Evolutionary conservation across 2,329 filamentous ascomycete species (phyloP).

Genomic region (Paecilomyces fulvus): DNA sequence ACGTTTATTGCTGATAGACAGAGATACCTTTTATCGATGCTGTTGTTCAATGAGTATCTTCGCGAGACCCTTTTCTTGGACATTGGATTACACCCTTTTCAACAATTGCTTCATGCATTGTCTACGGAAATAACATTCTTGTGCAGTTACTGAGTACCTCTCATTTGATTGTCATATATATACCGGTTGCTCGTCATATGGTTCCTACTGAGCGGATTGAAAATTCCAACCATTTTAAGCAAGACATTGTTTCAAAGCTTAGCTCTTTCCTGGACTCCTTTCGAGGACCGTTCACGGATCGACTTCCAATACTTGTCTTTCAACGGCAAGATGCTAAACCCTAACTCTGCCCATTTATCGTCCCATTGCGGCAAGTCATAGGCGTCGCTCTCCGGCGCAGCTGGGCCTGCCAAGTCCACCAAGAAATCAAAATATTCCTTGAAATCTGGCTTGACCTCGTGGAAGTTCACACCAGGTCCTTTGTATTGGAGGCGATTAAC

Average conservation of each 20-base stretch:
- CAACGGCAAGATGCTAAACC: neutral
- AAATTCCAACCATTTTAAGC: neutral
- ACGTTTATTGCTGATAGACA: neutral
- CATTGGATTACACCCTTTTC: neutral
- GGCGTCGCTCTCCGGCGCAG: constrained; percentile 26
- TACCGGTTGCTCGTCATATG: neutral
- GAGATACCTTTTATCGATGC: neutral
- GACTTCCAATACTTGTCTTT: neutral
- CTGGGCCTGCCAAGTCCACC: constrained; percentile 30
- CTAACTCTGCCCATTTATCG: constrained; percentile 20
- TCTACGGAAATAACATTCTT: neutral
- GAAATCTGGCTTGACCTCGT: constrained; percentile 25
- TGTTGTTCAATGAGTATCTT: neutral
- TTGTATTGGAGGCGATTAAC: constrained; percentile 12
- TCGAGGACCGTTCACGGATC: neutral
- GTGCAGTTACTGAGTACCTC: neutral
- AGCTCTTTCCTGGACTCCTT: neutral
- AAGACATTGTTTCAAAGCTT: constrained; percentile 6
- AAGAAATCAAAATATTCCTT: constrained; percentile 33
- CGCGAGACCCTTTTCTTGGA: neutral
- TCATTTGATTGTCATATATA: neutral
- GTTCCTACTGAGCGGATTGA: neutral
- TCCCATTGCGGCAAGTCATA: constrained; percentile 31
- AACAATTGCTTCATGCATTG: neutral
- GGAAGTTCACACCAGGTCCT: constrained; percentile 12